Evolutionary conservation across 345 rosid species (phyloP).

Genomic region (Excoecaria agallocha): DNA sequence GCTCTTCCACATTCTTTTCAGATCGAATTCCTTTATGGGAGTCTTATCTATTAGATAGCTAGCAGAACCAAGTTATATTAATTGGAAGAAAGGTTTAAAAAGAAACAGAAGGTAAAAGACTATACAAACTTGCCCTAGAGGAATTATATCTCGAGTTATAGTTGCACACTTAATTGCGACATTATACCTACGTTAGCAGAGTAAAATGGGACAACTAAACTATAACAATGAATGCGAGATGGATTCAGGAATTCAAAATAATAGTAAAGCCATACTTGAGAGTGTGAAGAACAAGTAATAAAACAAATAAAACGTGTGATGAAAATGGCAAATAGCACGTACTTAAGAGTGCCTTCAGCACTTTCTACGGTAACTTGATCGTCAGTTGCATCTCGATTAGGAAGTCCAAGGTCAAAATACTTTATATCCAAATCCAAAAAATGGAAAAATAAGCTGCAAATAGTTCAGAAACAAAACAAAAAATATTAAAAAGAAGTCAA

Average conservation of each 20-base stretch:
- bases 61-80: neutral
- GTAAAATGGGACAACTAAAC: neutral
- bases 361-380: slow-evolving; percentile 63
- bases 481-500: neutral
- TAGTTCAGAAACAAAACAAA: neutral
- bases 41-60: slow-evolving; percentile 27
- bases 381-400: slow-evolving; percentile 61
- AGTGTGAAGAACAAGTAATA: slow-evolving; percentile 18
- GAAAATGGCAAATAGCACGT: slow-evolving; percentile 12
- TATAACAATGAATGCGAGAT: neutral
- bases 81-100: neutral
- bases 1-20: slow-evolving; percentile 36
- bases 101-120: neutral
- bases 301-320: neutral
- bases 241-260: neutral
- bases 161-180: slow-evolving; percentile 99
- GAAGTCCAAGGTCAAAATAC: slow-evolving; percentile 67
- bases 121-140: neutral
- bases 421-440: slow-evolving; percentile 70
- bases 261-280: slow-evolving; percentile 43
- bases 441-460: slow-evolving; percentile 84
- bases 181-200: slow-evolving; percentile 57
- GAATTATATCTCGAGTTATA: slow-evolving; percentile 79
- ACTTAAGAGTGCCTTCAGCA: slow-evolving; percentile 77
- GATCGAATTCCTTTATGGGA: slow-evolving; percentile 29